Base-by-base conservation (phyloP, 192 early-diverging fungal species). In the Rhizophagus sp. region DNA sequence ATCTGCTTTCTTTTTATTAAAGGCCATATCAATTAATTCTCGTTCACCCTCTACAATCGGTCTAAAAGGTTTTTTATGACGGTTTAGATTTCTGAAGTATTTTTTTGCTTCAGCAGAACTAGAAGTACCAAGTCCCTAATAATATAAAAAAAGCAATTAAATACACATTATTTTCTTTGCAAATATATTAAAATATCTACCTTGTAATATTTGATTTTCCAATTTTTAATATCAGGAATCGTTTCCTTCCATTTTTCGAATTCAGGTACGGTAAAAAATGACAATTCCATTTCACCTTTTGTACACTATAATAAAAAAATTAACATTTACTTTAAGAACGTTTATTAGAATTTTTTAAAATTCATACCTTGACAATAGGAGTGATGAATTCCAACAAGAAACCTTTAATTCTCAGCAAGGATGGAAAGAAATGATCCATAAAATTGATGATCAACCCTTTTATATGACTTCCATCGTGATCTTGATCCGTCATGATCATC, bases 401-500 rank as follows among this genome's bases (percentile, higher is more conserved):
- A 0, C 95, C 96, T 12, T 95, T 92, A 44, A 97, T 90, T 81
- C 94, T 91, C 79, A 99, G 85, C 61, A 99, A 86, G 2, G 91
- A 93, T 15, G 98, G 98, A 84, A 94, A 99, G 85, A 95, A 94
- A 66, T 95, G 92, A 85, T 98, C 98, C 52, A 99, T 87, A 76
- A 98, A 93, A 85, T 99, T 99, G 85, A 99, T 94, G 34, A 99
- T 90, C 7, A 99, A 89, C 24, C 97, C 98, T 83, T 99, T 99
- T 41, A 98, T 98, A 77, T 97, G 97, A 34, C 95, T 96, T 34
- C 97, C 97, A 79, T 98, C 97, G 73, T 96, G 93, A 89, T 97
- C 96, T 90, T 87, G 98, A 92, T 99, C 98, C 6, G 97, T 95
- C 98, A 99, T 99, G 75, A 99, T 97, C 92, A 99, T 97, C 22